Percentiles rank a stretch among this genome's conserved stretches.
phyloP scores from a whole-genome alignment of 2,329 filamentous ascomycete species.

The Beauveria varroae region DNA sequence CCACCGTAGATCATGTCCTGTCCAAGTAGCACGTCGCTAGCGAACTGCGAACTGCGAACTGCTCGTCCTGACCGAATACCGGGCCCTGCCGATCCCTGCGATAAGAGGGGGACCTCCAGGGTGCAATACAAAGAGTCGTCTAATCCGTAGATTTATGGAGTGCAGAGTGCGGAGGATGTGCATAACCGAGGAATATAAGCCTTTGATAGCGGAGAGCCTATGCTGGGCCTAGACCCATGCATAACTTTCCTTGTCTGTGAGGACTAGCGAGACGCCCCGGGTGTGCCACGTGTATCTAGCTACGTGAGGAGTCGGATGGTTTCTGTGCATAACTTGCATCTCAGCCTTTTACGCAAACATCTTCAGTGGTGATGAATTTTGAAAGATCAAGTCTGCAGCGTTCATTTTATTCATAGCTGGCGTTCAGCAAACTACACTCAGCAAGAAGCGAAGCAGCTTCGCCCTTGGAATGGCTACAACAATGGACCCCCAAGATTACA shows the following conservation, averaged over 20 bases:
- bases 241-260: neutral
- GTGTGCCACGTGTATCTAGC: neutral
- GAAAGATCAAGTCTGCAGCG: neutral
- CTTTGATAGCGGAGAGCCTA: neutral
- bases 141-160: too few relatives aligned
- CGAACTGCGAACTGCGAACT: neutral
- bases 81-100: neutral
- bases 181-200: neutral
- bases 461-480: neutral
- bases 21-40: neutral
- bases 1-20: neutral
- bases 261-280: neutral
- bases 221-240: neutral
- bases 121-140: neutral
- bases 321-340: neutral
- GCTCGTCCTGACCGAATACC: neutral
- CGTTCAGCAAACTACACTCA: neutral
- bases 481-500: neutral
- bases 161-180: neutral
- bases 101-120: neutral
- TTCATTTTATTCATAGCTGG: neutral
- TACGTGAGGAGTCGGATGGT: neutral
- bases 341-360: neutral
- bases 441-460: neutral
- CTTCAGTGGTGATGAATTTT: too few relatives aligned